These are phyloP conservation scores for Nymphaea colorata DNA, from an alignment of 164 flowering plant genomes.

Conservation along the genomic window DNA sequence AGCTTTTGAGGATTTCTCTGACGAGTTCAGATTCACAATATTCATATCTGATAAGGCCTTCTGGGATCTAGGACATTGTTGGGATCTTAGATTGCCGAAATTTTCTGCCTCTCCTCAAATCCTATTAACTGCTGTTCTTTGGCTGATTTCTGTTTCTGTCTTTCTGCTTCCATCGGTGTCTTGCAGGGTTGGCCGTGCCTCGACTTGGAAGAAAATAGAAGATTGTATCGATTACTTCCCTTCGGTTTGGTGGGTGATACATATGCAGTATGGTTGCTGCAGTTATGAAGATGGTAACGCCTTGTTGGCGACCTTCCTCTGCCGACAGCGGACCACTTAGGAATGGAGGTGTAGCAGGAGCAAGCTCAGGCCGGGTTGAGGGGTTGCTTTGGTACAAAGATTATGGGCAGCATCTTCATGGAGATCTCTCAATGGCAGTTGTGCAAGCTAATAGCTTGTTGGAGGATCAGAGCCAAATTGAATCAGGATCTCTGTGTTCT, in stretches of 20 bases:
- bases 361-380: conserved; percentile 25
- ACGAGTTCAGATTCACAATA: no score
- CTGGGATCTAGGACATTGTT: no score
- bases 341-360: conserved; percentile 24
- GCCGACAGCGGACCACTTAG: conserved; percentile 31
- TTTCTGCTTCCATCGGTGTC: background rate
- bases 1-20: no score
- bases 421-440: conserved; percentile 89
- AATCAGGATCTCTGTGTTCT: conserved; percentile 74
- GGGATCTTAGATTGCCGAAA: no score
- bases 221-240: background rate
- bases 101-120: no score
- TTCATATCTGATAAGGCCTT: no score
- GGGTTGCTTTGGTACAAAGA: conserved; percentile 83
- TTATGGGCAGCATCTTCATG: conserved; percentile 59
- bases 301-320: conserved; percentile 66
- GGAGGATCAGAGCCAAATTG: conserved; percentile 81
- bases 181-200: background rate
- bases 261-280: conserved; percentile 35
- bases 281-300: conserved; percentile 41
- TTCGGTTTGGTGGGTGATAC: background rate
- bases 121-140: no score
- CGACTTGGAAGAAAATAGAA: background rate
- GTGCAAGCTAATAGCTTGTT: conserved; percentile 67
- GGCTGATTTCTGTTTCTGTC: no score